A percentile compares a stretch with the other conserved stretches of the same genome.
Conservation (phyloP, 2,329 filamentous ascomycete genomes). For the Ophiosphaerella herpotricha region DNA sequence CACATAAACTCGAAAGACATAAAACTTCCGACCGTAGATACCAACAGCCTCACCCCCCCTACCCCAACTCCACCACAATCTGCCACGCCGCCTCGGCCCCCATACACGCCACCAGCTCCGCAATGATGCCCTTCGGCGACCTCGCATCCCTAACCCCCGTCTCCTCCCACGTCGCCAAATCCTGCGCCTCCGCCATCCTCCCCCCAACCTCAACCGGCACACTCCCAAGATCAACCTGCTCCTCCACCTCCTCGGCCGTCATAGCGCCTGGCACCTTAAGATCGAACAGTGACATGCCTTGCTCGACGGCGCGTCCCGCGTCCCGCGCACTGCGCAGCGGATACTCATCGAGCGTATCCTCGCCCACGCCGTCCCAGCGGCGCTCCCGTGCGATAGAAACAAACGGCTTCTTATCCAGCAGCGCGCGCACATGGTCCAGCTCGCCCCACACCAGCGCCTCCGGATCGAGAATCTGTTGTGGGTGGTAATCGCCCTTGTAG, state of each 20-base stretch:
- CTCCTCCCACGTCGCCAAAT: conserved; percentile 65
- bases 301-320: conserved; percentile 40
- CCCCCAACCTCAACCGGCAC: conserved; percentile 59
- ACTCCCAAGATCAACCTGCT: conserved; percentile 60
- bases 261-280: conserved; percentile 71
- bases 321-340: conserved; percentile 32
- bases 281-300: conserved; percentile 58
- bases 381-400: conserved; percentile 49
- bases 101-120: conserved; percentile 68
- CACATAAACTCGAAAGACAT: no score
- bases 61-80: conserved; percentile 63
- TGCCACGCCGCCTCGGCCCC: conserved; percentile 63
- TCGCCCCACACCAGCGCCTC: conserved; percentile 66
- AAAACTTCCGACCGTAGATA: not conserved
- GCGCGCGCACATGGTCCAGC: conserved; percentile 58
- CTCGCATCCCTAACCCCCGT: conserved; percentile 56
- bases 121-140: conserved; percentile 65
- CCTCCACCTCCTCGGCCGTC: conserved; percentile 57
- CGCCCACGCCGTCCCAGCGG: conserved; percentile 6
- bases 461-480: conserved; percentile 75
- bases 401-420: conserved; percentile 63
- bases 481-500: conserved; percentile 80
- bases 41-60: not conserved
- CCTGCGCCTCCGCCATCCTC: conserved; percentile 45
- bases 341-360: conserved; percentile 26